phyloP scores from a whole-genome alignment of 2,329 filamentous ascomycete species.

The Plectosphaerella sp. region DNA sequence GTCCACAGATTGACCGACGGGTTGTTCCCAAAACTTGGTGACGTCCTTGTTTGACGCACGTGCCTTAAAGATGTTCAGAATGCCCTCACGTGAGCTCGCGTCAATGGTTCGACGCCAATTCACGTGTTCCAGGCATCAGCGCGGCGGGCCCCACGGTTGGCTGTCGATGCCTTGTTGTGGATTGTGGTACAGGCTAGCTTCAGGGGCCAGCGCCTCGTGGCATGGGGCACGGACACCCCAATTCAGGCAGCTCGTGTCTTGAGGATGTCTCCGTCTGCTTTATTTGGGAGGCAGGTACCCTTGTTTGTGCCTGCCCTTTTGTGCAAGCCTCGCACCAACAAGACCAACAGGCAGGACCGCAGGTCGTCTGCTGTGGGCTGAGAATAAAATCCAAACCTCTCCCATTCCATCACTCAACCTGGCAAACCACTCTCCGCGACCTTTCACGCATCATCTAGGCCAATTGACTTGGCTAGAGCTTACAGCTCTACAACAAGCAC shows the following conservation, averaged over 20 bases:
- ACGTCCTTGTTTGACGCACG: too few relatives aligned
- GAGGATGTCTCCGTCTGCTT: too few relatives aligned
- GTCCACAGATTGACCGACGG: too few relatives aligned
- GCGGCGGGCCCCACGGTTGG: conserved; percentile 6
- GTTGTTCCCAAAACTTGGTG: too few relatives aligned
- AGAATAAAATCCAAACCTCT: neutral
- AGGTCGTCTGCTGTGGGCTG: neutral
- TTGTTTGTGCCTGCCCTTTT: too few relatives aligned
- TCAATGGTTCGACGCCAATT: neutral
- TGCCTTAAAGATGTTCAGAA: too few relatives aligned
- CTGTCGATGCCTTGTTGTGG: conserved; percentile 2
- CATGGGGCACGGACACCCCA: neutral
- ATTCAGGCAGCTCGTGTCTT: neutral
- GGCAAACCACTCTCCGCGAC: neutral
- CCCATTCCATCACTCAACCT: neutral
- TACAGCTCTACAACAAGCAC: too few relatives aligned
- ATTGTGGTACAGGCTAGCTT: neutral
- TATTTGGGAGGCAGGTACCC: too few relatives aligned
- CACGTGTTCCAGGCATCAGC: conserved; percentile 13
- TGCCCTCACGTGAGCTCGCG: conserved; percentile 6
- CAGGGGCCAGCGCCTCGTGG: neutral
- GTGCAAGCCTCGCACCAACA: too few relatives aligned
- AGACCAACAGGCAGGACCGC: too few relatives aligned
- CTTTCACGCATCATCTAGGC: neutral
- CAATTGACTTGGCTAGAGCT: too few relatives aligned